Evolutionary conservation across 805 yeast species (phyloP), one percentile per base, ranked within the genome.

Genomic region (Wickerhamiella nectarea): DNA sequence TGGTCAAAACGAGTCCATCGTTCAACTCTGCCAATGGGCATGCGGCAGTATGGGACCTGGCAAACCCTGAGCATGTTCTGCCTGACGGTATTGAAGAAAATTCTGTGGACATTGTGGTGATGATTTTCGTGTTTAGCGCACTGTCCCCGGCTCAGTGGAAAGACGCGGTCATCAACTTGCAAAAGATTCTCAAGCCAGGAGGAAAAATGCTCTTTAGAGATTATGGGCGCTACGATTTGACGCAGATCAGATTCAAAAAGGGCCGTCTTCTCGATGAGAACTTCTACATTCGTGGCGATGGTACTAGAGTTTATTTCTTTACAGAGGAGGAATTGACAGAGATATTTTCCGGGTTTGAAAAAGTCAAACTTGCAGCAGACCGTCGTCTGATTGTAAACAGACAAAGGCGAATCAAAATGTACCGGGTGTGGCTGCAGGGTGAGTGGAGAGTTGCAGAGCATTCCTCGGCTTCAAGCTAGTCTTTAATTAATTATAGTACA

Each of bases 241-340:
- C 98, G 0, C 98, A 91, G 59, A 80, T 91, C 44, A 66, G 98
- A 53, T 86, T 89, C 67, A 91, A 91, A 63, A 82, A 81, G 59
- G 80, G 83, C 38, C 73, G 97, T 54, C 63, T 84, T 21, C 61
- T 91, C 44, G 95, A 84, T 44, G 96, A 89, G 45, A 87, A 91
- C 61, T 91, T 91, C 57, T 91, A 91, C 62, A 85, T 87, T 31
- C 75, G 98, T 56, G 98, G 98, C 31, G 98, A 91, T 59, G 98
- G 98, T 38, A 91, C 98, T 0, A 70, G 98, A 53, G 98, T 91
- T 10, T 91, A 91, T 60, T 91, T 91, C 65, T 91, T 91, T 66
- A 84, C 95, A 2, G 97, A 89, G 58, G 94, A 89, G 47, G 95
- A 91, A 63, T 62, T 89, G 46, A 68, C 82, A 48, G 66, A 71